These are phyloP conservation scores for Chlorophyllum brunneum DNA, from an alignment of 768 basidiomycete genomes.

Conservation along the genomic window DNA sequence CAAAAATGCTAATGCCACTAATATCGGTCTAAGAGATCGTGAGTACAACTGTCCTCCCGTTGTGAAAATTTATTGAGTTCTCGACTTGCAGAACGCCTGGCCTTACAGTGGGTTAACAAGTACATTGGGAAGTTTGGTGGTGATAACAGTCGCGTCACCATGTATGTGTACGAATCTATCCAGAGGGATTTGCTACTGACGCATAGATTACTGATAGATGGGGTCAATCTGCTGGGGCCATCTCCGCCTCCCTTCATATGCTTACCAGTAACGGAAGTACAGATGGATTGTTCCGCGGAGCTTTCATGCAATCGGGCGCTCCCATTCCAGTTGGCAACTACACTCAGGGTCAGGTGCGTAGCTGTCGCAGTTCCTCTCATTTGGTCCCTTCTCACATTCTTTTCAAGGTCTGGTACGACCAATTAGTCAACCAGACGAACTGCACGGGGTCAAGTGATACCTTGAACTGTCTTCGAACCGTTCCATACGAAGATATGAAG, in stretches of 20 bases:
- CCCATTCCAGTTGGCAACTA: conserved; percentile 28
- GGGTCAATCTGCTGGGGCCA: conserved; percentile 55
- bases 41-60: conserved; percentile 4
- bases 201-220: conserved; percentile 23
- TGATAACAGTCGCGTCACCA: conserved; percentile 42
- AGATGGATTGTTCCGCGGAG: conserved; percentile 37
- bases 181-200: neutral
- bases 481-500: conserved; percentile 27
- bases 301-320: conserved; percentile 42
- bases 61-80: neutral
- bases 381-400: neutral
- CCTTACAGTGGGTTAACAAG: conserved; percentile 53
- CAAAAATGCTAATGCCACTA: conserved; percentile 22
- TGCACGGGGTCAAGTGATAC: conserved; percentile 33
- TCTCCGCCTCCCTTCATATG: conserved; percentile 41
- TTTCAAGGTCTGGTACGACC: conserved; percentile 32
- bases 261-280: conserved; percentile 34
- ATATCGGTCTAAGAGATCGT: conserved; percentile 30
- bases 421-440: conserved; percentile 31
- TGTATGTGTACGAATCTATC: conserved; percentile 23
- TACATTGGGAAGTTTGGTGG: conserved; percentile 56
- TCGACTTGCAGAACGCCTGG: conserved; percentile 27
- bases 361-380: neutral
- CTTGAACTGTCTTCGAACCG: conserved; percentile 38
- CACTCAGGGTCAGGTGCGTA: conserved; percentile 25